A percentile compares a stretch with the other conserved stretches of the same genome.
Evolutionary conservation across 1,284 basidiomycete genomes (phyloP).

Genomic region (Nidula niveotomentosa): DNA sequence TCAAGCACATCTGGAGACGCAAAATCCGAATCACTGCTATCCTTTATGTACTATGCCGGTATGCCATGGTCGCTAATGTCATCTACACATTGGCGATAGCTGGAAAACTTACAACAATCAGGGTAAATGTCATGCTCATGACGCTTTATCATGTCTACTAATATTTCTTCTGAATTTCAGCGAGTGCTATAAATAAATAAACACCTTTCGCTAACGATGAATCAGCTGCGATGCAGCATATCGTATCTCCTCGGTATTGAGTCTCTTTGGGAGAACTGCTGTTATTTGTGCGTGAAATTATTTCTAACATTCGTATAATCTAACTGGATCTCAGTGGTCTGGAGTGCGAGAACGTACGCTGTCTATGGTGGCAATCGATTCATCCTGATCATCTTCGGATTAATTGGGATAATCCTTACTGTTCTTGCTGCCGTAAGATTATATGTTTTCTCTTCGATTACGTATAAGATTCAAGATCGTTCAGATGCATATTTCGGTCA

Average conservation of each 20-base stretch:
- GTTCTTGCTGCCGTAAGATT: slow-evolving; percentile 6
- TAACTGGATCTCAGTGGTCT: slow-evolving; percentile 5
- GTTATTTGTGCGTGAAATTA: neutral
- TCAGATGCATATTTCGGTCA: slow-evolving; percentile 1
- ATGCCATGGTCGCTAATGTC: neutral
- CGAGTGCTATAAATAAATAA: neutral
- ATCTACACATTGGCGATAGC: neutral
- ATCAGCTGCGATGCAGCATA: neutral
- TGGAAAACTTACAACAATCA: neutral
- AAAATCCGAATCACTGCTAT: neutral
- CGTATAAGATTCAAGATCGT: neutral
- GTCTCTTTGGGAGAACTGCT: neutral
- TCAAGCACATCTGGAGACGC: neutral
- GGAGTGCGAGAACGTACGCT: slow-evolving; percentile 10
- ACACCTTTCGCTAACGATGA: neutral
- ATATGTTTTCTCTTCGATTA: neutral
- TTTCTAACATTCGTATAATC: neutral
- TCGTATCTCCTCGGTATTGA: neutral
- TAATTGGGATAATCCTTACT: slow-evolving; percentile 5
- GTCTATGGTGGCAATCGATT: slow-evolving; percentile 8
- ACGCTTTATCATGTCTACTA: neutral
- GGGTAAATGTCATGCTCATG: neutral
- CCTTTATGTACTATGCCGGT: neutral
- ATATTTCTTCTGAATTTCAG: neutral
- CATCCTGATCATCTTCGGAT: slow-evolving; percentile 3